Percentiles rank a stretch among this genome's conserved stretches.
phyloP scores from a whole-genome alignment of 768 basidiomycete genomes.

The Xanthoconium purpureum region DNA sequence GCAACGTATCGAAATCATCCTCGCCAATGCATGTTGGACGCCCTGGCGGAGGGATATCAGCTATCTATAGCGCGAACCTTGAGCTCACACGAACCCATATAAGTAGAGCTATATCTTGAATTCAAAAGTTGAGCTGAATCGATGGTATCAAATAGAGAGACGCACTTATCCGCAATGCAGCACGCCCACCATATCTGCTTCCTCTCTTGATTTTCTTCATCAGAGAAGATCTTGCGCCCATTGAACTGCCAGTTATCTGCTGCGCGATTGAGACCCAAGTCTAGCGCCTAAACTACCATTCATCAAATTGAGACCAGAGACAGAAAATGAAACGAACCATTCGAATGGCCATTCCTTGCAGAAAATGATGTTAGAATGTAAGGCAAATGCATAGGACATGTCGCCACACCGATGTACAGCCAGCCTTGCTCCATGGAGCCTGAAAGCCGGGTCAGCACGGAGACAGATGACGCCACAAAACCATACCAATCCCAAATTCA shows the following conservation, averaged over 20 bases:
- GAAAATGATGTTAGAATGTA: constrained; percentile 1
- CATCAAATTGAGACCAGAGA: neutral
- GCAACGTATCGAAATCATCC: constrained; percentile 63
- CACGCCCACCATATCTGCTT: constrained; percentile 83
- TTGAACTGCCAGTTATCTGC: constrained; percentile 71
- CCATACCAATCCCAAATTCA: constrained; percentile 78
- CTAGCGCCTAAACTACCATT: constrained; percentile 54
- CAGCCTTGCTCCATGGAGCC: constrained; percentile 80
- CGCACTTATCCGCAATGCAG: constrained; percentile 65
- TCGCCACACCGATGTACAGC: constrained; percentile 65
- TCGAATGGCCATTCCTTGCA: constrained; percentile 64
- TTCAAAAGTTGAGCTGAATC: constrained; percentile 2
- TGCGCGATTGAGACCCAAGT: constrained; percentile 78
- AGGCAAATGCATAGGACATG: neutral
- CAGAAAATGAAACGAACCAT: constrained; percentile 48
- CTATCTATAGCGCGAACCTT: neutral
- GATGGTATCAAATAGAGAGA: constrained; percentile 2
- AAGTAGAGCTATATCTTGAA: constrained; percentile 64
- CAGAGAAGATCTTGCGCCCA: constrained; percentile 57
- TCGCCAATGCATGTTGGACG: constrained; percentile 69
- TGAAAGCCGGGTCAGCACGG: constrained; percentile 20
- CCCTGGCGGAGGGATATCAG: constrained; percentile 36
- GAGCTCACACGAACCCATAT: constrained; percentile 52
- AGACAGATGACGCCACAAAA: neutral
- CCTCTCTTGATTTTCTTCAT: constrained; percentile 65